Conservation (phyloP, 768 basidiomycete genomes). For the Hericium alpestre region DNA sequence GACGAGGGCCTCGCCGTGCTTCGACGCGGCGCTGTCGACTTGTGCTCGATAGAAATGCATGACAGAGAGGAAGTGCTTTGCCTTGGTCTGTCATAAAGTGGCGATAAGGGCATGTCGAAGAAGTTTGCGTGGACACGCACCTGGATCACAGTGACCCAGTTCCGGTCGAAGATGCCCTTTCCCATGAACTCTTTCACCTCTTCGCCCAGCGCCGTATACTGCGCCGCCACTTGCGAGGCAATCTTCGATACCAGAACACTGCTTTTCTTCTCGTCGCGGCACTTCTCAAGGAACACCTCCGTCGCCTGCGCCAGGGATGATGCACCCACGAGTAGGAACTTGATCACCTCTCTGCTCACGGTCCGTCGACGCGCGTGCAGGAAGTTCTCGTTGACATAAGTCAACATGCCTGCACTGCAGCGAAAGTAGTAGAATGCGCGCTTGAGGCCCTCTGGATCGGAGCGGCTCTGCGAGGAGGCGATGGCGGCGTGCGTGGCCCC, state of each 20-base stretch:
- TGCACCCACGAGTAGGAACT: conserved; percentile 77
- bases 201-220: conserved; percentile 78
- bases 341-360: conserved; percentile 89
- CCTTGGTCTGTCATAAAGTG: conserved; percentile 58
- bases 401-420: conserved; percentile 90
- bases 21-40: conserved; percentile 63
- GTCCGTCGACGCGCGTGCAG: conserved; percentile 92
- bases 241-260: conserved; percentile 73
- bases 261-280: conserved; percentile 84
- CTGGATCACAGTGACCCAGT: conserved; percentile 85
- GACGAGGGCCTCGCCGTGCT: conserved; percentile 80
- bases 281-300: conserved; percentile 93
- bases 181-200: conserved; percentile 96
- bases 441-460: conserved; percentile 33
- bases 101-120: background rate
- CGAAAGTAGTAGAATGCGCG: conserved; percentile 81
- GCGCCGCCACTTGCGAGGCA: conserved; percentile 66
- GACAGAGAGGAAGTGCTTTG: conserved; percentile 80
- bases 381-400: conserved; percentile 99
- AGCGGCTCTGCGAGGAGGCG: conserved; percentile 71
- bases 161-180: conserved; percentile 89
- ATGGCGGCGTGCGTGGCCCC: conserved; percentile 89
- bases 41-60: conserved; percentile 80
- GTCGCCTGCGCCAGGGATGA: conserved; percentile 89
- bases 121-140: conserved; percentile 26